A percentile compares a stretch with the other conserved stretches of the same genome.
These are phyloP conservation scores for Lipomyces mesembrius DNA, from an alignment of 805 yeast species.

Conservation along the genomic window DNA sequence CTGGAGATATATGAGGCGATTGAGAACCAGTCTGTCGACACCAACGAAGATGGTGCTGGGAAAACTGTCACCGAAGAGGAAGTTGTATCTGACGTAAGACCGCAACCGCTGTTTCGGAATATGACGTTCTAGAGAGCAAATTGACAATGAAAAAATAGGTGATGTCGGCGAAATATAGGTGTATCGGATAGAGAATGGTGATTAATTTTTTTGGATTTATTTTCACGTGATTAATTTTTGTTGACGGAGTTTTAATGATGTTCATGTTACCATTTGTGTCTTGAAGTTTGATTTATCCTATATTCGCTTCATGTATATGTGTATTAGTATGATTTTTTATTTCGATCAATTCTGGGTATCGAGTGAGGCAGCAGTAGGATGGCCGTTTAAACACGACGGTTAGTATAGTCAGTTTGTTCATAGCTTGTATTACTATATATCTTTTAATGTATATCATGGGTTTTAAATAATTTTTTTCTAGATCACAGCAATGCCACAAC, in stretches of 20 bases:
- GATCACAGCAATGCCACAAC: neutral
- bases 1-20: neutral
- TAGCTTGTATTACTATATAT: slow-evolving; percentile 7
- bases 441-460: neutral
- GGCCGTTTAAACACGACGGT: neutral
- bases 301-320: neutral
- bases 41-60: slow-evolving; percentile 12
- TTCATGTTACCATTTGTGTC: neutral
- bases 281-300: neutral
- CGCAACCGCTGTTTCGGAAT: slow-evolving; percentile 24
- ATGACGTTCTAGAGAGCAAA: slow-evolving; percentile 22
- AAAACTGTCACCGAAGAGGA: neutral
- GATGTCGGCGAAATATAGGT: slow-evolving; percentile 3
- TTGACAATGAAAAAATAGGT: neutral
- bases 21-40: neutral
- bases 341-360: neutral
- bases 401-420: slow-evolving; percentile 2
- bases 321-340: slow-evolving; percentile 2
- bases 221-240: slow-evolving; percentile 10
- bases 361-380: neutral
- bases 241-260: neutral
- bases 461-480: neutral
- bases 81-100: slow-evolving; percentile 6
- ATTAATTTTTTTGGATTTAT: slow-evolving; percentile 5
- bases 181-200: slow-evolving; percentile 2